Base-by-base conservation (phyloP, 2,329 filamentous ascomycete species). In the Drechslera avenae region DNA sequence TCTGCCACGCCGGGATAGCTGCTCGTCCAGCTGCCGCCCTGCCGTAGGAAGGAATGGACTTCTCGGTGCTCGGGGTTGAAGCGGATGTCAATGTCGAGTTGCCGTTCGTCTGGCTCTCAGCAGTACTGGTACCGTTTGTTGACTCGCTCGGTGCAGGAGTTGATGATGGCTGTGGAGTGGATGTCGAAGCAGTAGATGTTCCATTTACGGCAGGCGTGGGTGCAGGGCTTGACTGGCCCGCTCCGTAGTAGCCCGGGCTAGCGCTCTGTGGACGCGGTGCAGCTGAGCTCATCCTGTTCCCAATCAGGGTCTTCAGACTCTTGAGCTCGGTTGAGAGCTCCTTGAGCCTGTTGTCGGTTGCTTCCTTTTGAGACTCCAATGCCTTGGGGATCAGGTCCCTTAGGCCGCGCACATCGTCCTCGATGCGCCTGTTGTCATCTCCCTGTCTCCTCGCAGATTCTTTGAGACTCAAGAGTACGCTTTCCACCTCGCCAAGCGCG, bases 351-450 rank as follows among this genome's bases (percentile, higher is more conserved):
- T 80, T 83, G 69, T 97, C 92, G 19, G 89, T 90, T 46, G 85
- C 81, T 55, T 93, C 89, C 75, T 93, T 93, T 69, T 97, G 91
- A 45, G 88, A 88, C 57, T 94, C 86, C 65, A 99, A 83, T 2
- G 92, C 92, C 73, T 89, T 90, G 6, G 95, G 94, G 46, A 99
- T 91, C 43, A 89, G 80, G 59, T 92, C 89, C 72, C 93, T 89
- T 50, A 99, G 79, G 10, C 83, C 83, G 60, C 88, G 85, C 43
- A 99, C 86, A 64, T 99, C 94, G 53, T 96, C 89, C 52, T 89
- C 88, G 57, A 96, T 86, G 31, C 91, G 84, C 67, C 91, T 86
- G 21, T 88, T 88, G 67, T 99, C 94, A 60, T 96, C 90, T 62
- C 97, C 92, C 52, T 93, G 85, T 49, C 90, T 83, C 67, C 87